phyloP scores from a whole-genome alignment of 179 eudicot species.

The Silene noctiflora region DNA sequence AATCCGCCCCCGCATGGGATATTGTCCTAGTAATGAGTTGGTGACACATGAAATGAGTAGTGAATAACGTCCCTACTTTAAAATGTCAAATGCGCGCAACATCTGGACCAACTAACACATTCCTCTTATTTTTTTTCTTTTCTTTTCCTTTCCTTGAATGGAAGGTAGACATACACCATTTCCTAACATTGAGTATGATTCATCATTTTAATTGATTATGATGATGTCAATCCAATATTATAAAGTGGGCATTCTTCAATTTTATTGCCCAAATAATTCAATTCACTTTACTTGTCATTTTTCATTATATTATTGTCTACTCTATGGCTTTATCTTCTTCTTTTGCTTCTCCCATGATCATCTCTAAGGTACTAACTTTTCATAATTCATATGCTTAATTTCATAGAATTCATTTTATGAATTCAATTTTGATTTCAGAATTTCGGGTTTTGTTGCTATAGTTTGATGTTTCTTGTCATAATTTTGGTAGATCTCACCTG shows the following conservation, averaged over 20 bases:
- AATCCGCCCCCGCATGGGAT: too few species aligned
- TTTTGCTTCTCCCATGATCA: slow-evolving; percentile 35
- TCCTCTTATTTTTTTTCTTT: not conserved
- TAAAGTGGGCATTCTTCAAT: not conserved
- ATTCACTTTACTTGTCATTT: slow-evolving; percentile 10
- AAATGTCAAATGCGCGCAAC: slow-evolving; percentile 3
- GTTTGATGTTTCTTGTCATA: not conserved
- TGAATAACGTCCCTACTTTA: slow-evolving; percentile 6
- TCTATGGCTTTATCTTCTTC: slow-evolving; percentile 54
- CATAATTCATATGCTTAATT: not conserved
- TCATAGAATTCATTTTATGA: not conserved
- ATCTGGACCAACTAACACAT: slow-evolving; percentile 2
- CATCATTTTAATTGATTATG: not conserved
- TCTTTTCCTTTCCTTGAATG: slow-evolving; percentile 16
- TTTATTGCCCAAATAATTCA: slow-evolving; percentile 11
- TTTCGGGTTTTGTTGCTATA: not conserved
- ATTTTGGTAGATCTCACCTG: not conserved
- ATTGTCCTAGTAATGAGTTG: not conserved
- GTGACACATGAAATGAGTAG: not conserved
- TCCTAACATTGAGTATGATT: not conserved
- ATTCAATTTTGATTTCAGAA: not conserved
- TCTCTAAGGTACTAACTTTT: slow-evolving; percentile 44
- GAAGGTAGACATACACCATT: not conserved
- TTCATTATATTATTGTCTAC: slow-evolving; percentile 12
- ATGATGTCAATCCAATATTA: slow-evolving; percentile 10